Percentiles rank a stretch among this genome's conserved stretches.
Conservation (phyloP, 208 protist species). For the Trypanosoma vivax region DNA sequence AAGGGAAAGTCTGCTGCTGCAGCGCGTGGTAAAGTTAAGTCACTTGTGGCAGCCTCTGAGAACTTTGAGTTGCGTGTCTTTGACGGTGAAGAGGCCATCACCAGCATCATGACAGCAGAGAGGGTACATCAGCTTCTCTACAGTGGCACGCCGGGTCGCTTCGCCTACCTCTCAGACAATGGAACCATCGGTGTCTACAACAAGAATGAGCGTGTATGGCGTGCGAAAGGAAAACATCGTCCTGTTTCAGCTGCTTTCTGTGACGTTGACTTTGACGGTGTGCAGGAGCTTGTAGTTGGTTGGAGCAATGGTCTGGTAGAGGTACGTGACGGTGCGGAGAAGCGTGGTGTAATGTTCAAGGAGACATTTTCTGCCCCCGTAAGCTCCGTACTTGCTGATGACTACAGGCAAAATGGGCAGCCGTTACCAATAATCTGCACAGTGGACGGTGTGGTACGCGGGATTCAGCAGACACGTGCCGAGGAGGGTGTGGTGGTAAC, state of each 20-base stretch:
- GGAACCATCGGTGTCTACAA: slow-evolving; percentile 92
- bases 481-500: slow-evolving; percentile 40
- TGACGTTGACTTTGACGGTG: slow-evolving; percentile 91
- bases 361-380: slow-evolving; percentile 66
- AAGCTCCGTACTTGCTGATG: slow-evolving; percentile 72
- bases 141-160: slow-evolving; percentile 32
- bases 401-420: slow-evolving; percentile 87
- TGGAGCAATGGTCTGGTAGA: slow-evolving; percentile 84
- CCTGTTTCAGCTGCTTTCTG: slow-evolving; percentile 81
- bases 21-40: slow-evolving; percentile 11
- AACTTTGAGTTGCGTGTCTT: slow-evolving; percentile 92
- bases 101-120: slow-evolving; percentile 79
- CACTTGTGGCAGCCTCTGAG: slow-evolving; percentile 90
- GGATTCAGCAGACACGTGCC: slow-evolving; percentile 47
- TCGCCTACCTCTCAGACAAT: slow-evolving; percentile 89
- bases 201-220: slow-evolving; percentile 70
- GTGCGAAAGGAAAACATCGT: slow-evolving; percentile 72
- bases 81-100: slow-evolving; percentile 77
- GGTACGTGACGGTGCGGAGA: slow-evolving; percentile 59
- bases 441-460: slow-evolving; percentile 80
- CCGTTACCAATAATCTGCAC: slow-evolving; percentile 78
- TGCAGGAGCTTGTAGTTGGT: slow-evolving; percentile 88
- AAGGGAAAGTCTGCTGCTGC: background rate
- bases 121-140: slow-evolving; percentile 60
- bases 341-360: slow-evolving; percentile 72